Percentiles rank a stretch among this genome's conserved stretches.
Evolutionary conservation across 768 basidiomycete species (phyloP).

Genomic region (Phlebiopsis gigantea): DNA sequence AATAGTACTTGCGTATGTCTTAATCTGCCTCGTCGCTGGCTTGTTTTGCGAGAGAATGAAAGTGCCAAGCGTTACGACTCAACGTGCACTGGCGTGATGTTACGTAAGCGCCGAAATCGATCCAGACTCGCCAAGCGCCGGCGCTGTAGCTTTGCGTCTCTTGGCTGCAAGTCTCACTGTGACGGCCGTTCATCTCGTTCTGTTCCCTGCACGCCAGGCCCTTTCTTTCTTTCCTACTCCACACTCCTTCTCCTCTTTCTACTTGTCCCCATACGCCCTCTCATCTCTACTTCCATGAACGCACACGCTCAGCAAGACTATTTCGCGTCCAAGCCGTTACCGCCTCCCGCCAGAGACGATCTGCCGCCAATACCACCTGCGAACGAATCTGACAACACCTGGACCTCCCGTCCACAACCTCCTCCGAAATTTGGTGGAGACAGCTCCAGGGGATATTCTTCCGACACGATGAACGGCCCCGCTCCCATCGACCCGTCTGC

Average conservation of each 20-base stretch:
- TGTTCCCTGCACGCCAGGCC: not conserved
- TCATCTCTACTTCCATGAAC: conserved; percentile 13
- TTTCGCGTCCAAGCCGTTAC: conserved; percentile 23
- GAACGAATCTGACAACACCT: conserved; percentile 11
- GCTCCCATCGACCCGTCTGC: conserved; percentile 14
- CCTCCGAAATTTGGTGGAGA: conserved; percentile 18
- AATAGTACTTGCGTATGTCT: no score
- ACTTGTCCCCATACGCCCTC: not conserved
- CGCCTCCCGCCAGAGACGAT: conserved; percentile 23
- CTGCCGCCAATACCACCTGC: conserved; percentile 26
- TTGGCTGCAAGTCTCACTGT: not conserved
- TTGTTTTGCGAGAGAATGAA: not conserved
- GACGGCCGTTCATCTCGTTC: not conserved
- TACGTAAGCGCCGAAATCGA: conserved; percentile 1
- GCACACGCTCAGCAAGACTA: conserved; percentile 13
- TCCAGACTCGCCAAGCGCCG: conserved; percentile 3
- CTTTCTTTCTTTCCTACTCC: conserved; percentile 8
- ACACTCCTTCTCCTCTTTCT: conserved; percentile 9
- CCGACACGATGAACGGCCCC: conserved; percentile 7
- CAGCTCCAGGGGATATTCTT: not conserved
- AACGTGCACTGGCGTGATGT: conserved; percentile 5
- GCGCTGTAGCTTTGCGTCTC: not conserved
- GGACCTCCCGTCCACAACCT: conserved; percentile 16
- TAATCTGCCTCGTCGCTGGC: no score
- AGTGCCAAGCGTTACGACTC: not conserved